phyloP scores from a whole-genome alignment of 768 basidiomycete species.

The Trametes elegans region DNA sequence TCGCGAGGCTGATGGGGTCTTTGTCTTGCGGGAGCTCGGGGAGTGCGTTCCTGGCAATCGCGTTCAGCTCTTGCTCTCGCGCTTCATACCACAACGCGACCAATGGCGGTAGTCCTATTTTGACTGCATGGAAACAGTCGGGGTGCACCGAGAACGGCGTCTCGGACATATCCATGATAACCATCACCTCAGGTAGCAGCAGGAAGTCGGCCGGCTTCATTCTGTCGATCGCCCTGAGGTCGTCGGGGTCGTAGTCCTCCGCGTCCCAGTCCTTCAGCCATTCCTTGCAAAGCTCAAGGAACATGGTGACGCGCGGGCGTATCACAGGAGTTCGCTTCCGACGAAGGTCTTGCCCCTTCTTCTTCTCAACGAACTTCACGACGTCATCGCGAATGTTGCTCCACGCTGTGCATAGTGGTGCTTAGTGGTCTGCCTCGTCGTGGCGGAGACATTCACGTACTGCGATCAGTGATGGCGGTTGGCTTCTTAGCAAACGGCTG shows the following conservation, averaged over 20 bases:
- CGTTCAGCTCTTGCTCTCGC: neutral
- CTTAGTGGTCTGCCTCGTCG: too few species aligned
- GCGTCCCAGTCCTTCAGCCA: neutral
- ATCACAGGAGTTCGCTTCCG: neutral
- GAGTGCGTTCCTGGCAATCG: neutral
- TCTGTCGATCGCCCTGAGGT: neutral
- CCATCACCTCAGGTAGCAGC: too few species aligned
- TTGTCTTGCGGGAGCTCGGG: neutral
- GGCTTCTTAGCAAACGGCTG: neutral
- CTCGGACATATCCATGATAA: neutral
- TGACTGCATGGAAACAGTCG: too few species aligned
- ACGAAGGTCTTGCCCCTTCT: neutral
- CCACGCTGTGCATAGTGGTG: neutral
- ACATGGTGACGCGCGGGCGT: neutral
- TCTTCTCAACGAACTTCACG: neutral
- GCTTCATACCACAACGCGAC: neutral
- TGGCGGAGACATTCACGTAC: too few species aligned
- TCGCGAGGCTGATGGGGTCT: neutral
- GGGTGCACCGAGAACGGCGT: too few species aligned
- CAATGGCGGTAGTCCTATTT: neutral
- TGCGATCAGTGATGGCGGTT: neutral
- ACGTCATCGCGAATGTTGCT: neutral
- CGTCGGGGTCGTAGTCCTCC: neutral
- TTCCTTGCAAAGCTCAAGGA: neutral
- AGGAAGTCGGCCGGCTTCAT: neutral